Base-by-base conservation (phyloP, 1,284 basidiomycete genomes). In the Tylopilus sp. region DNA sequence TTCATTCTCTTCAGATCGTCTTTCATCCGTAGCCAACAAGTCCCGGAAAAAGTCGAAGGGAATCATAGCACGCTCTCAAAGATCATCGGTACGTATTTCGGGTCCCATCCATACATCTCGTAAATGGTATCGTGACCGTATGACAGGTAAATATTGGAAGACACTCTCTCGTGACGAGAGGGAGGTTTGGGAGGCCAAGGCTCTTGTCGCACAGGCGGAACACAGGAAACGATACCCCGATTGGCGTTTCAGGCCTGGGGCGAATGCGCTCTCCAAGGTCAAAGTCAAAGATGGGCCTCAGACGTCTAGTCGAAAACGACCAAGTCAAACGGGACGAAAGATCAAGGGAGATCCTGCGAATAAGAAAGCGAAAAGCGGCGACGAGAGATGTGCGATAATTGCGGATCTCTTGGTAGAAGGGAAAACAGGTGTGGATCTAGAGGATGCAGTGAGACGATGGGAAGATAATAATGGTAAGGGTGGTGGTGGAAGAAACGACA, bases 1-100 rank as follows among this genome's bases (percentile, higher is more conserved):
- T 96, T 95, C 73, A 95, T 96, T 61, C 82, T 96, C 66, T 96
- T 94, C 71, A 81, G 94, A 54, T 90, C 89, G 30, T 88, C 91
- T 46, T 92, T 93, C 64, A 91, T 93, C 60, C 78, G 81, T 41
- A 81, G 82, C 49, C 81, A 86, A 60, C 77, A 86, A 54, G 83
- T 92, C 34, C 85, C 88, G 4, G 79, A 81, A 33, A 80, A 82
- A 58, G 83, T 91, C 49, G 87, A 91, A 65, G 82, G 84, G 15
- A 83, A 88, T 57, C 87, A 91, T 64, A 85, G 83, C 62, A 87
- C 85, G 17, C 73, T 86, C 44, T 84, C 77, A 51, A 78, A 81
- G 67, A 81, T 81, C 50, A 78, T 76, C 54, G 78, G 71, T 75
- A 65, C 40, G 70, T 66, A 21, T 26, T n/a, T 36, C 10, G 4